A percentile compares a stretch with the other conserved stretches of the same genome.
These are phyloP conservation scores for Claviceps arundinis DNA, from an alignment of 2,329 filamentous ascomycete genomes.

Conservation along the genomic window DNA sequence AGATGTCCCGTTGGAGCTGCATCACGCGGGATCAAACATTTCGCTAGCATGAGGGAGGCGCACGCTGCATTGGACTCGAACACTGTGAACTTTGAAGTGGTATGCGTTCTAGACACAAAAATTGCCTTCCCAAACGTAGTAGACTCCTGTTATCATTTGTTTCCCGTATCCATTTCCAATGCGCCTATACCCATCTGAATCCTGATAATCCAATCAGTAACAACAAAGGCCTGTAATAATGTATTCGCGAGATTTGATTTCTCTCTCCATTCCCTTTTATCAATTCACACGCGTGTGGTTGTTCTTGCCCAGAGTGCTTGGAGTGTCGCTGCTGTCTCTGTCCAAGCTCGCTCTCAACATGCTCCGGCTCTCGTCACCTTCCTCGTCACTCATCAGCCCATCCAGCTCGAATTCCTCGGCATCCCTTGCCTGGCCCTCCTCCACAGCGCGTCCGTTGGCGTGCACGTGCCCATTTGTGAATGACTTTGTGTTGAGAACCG, in stretches of 20 bases:
- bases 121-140: neutral
- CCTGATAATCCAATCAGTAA: neutral
- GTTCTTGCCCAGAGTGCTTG: conserved; percentile 23
- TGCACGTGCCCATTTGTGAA: conserved; percentile 22
- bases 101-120: neutral
- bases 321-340: conserved; percentile 29
- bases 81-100: neutral
- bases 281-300: conserved; percentile 15
- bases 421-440: conserved; percentile 53
- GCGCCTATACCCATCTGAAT: neutral
- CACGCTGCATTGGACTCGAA: neutral
- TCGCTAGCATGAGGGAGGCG: too few relatives aligned
- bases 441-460: conserved; percentile 22
- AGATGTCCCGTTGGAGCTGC: too few relatives aligned
- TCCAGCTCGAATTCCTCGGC: conserved; percentile 91
- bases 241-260: neutral
- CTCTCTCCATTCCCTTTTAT: neutral
- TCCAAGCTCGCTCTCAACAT: conserved; percentile 21
- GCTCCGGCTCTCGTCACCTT: conserved; percentile 42
- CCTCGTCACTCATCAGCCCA: conserved; percentile 78
- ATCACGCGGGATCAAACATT: too few relatives aligned
- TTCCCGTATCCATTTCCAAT: neutral
- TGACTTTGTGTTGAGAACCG: conserved; percentile 21
- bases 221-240: neutral
- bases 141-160: too few relatives aligned